phyloP scores from a whole-genome alignment of 371 early-diverging fungal genomes.

The Lichtheimia corymbifera region DNA sequence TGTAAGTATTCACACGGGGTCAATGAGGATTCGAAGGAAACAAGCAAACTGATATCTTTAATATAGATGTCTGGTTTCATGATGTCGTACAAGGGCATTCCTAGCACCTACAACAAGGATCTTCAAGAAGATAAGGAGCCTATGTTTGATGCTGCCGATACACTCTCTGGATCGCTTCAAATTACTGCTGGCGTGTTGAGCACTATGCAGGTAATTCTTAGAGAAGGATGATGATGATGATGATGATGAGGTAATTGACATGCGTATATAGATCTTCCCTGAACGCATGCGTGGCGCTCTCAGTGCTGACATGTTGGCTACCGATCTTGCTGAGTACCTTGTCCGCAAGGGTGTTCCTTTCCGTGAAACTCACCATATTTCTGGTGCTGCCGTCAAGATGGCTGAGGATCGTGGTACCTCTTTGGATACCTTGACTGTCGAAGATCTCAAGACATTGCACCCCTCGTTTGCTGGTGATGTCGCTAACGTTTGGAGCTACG shows the following conservation, averaged over 20 bases:
- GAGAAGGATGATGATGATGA: neutral
- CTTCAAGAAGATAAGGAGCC: conserved; percentile 99
- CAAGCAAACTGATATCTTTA: neutral
- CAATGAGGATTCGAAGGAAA: neutral
- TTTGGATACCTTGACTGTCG: conserved; percentile 71
- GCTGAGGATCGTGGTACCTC: conserved; percentile 82
- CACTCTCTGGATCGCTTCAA: conserved; percentile 84
- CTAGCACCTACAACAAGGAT: conserved; percentile 98
- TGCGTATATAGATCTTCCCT: conserved; percentile 57
- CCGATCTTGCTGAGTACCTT: conserved; percentile 96
- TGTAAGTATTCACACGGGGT: conserved; percentile 37
- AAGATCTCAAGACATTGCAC: conserved; percentile 83
- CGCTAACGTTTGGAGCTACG: conserved; percentile 80
- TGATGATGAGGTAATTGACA: neutral
- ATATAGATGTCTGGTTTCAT: conserved; percentile 87
- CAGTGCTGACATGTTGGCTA: conserved; percentile 94
- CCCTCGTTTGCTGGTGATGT: conserved; percentile 84
- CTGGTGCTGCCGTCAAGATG: conserved; percentile 91
- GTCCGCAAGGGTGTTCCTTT: conserved; percentile 94
- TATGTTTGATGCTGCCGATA: conserved; percentile 93
- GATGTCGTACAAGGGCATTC: conserved; percentile 96
- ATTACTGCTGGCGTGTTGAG: conserved; percentile 89
- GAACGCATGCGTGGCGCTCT: conserved; percentile 76
- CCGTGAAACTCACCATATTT: conserved; percentile 97
- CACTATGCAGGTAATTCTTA: conserved; percentile 69